Percentiles rank a stretch among this genome's conserved stretches.
These are phyloP conservation scores for Schwanniomyces polymorphus DNA, from an alignment of 805 yeast genomes.

Conservation along the genomic window DNA sequence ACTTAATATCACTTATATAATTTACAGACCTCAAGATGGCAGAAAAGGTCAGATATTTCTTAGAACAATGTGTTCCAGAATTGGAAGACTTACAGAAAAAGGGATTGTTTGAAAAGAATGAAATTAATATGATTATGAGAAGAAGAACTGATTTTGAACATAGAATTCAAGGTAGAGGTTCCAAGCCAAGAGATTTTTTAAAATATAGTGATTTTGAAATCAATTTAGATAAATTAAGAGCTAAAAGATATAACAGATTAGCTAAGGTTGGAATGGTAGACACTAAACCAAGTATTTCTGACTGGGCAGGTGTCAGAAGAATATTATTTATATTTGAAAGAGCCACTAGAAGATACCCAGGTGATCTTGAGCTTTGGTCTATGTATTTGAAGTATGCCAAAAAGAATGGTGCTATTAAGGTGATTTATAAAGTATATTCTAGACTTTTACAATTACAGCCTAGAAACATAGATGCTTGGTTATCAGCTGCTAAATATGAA, in stretches of 20 bases:
- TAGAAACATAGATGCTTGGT: slow-evolving; percentile 87
- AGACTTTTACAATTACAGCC: slow-evolving; percentile 85
- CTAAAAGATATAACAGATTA: slow-evolving; percentile 66
- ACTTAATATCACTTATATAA: neutral
- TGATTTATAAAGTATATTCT: slow-evolving; percentile 74
- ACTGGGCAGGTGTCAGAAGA: slow-evolving; percentile 84
- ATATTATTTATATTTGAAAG: slow-evolving; percentile 81
- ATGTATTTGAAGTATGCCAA: slow-evolving; percentile 70
- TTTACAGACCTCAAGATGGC: slow-evolving; percentile 24
- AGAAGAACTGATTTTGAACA: slow-evolving; percentile 96
- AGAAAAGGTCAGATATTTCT: slow-evolving; percentile 49
- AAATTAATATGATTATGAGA: slow-evolving; percentile 82
- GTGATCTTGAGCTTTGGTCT: slow-evolving; percentile 76
- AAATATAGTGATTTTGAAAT: slow-evolving; percentile 79
- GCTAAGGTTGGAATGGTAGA: slow-evolving; percentile 56
- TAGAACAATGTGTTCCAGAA: slow-evolving; percentile 83
- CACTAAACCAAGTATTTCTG: slow-evolving; percentile 66
- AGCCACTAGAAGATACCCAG: slow-evolving; percentile 77
- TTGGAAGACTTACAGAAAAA: slow-evolving; percentile 81
- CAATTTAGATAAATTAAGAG: slow-evolving; percentile 74
- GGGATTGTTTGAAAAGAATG: slow-evolving; percentile 79
- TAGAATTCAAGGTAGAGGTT: slow-evolving; percentile 79
- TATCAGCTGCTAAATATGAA: slow-evolving; percentile 92
- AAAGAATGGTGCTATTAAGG: slow-evolving; percentile 64
- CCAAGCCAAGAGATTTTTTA: slow-evolving; percentile 73